Evolutionary conservation across 352 stramenopile species (phyloP).

Genomic region (Pythium guiyangense): DNA sequence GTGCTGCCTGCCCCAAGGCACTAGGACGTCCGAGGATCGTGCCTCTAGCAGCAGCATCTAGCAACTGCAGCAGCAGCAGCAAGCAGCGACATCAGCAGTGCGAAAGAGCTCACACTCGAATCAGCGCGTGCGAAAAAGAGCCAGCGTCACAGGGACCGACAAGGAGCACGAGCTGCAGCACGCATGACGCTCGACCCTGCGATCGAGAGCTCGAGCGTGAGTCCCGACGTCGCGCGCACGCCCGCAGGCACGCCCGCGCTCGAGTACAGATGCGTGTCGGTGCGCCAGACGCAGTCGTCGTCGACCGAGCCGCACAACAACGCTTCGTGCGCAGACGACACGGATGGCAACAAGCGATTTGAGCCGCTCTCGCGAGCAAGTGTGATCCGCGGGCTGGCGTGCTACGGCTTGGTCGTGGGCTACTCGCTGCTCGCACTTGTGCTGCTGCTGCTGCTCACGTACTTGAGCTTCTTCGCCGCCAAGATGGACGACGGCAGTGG

Average conservation of each 20-base stretch:
- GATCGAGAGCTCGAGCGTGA: too few species aligned
- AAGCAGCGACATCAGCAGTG: too few species aligned
- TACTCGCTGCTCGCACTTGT: constrained; percentile 41
- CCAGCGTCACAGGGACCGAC: too few species aligned
- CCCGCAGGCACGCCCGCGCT: constrained; percentile 3
- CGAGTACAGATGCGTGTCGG: constrained; percentile 4
- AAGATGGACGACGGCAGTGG: constrained; percentile 37
- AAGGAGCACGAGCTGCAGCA: too few species aligned
- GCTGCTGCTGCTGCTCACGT: constrained; percentile 53
- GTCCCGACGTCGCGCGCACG: not conserved
- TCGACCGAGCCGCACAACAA: not conserved
- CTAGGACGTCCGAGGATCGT: too few species aligned
- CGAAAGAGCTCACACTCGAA: too few species aligned
- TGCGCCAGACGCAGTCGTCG: not conserved
- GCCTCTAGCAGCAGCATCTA: too few species aligned
- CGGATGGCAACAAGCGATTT: constrained; percentile 13
- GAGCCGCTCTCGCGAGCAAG: constrained; percentile 4
- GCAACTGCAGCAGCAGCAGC: too few species aligned
- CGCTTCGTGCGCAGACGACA: constrained; percentile 8
- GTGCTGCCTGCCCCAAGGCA: too few species aligned
- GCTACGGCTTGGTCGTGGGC: constrained; percentile 29
- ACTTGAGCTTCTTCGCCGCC: constrained; percentile 76
- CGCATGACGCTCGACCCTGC: too few species aligned
- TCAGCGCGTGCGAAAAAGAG: too few species aligned
- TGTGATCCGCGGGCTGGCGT: constrained; percentile 13